These are phyloP conservation scores for Euphorbia celastroides DNA, from an alignment of 441 rosid genomes.

Conservation along the genomic window DNA sequence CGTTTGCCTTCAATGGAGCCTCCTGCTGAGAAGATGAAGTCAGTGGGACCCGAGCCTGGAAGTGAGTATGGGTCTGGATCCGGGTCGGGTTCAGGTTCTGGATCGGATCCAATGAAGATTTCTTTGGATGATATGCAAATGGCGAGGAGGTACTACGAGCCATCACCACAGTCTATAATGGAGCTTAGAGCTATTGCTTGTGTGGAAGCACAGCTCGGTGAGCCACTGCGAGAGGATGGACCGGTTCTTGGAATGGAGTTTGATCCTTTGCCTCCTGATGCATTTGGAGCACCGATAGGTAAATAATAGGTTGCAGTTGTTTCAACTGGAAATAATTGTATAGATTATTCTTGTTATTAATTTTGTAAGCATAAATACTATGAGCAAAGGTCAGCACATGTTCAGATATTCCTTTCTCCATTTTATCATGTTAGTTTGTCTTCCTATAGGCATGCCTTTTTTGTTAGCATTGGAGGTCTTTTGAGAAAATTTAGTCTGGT, in stretches of 20 bases:
- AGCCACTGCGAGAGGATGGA: constrained; percentile 93
- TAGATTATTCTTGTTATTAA: not conserved
- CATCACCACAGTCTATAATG: constrained; percentile 49
- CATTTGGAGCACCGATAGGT: constrained; percentile 88
- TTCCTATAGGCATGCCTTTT: not conserved
- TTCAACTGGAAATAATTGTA: constrained; percentile 1
- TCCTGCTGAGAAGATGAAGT: constrained; percentile 38
- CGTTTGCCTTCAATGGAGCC: constrained; percentile 33
- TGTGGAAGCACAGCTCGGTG: constrained; percentile 94
- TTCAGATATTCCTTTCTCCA: not conserved
- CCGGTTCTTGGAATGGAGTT: constrained; percentile 96
- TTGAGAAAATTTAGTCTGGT: not conserved
- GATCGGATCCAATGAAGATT: constrained; percentile 48
- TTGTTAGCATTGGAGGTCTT: not conserved
- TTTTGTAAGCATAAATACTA: not conserved
- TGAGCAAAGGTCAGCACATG: not conserved
- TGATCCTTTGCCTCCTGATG: constrained; percentile 96
- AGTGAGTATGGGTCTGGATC: constrained; percentile 65
- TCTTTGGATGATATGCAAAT: constrained; percentile 40
- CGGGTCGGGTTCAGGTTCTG: constrained; percentile 60
- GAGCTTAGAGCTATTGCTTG: constrained; percentile 83
- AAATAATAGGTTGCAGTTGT: constrained; percentile 46
- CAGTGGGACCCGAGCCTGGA: constrained; percentile 33
- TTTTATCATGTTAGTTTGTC: not conserved
- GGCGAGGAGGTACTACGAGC: constrained; percentile 50